Evolutionary conservation across 129 eudicot genomes (phyloP).

Genomic region (Flaveria robusta): DNA sequence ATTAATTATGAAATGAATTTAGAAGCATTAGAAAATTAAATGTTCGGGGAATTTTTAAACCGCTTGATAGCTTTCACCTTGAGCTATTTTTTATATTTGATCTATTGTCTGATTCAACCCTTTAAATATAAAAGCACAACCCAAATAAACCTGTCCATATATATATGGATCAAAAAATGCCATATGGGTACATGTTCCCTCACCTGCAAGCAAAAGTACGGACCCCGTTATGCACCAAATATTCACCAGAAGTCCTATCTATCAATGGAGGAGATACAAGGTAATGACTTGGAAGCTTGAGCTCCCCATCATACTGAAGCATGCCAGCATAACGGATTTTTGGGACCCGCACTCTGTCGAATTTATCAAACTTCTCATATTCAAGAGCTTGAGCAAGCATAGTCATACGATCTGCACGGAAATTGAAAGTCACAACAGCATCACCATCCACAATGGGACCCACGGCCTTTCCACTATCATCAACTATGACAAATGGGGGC

Average conservation of each 20-base stretch:
- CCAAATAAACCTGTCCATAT: background rate
- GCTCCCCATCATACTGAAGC: conserved; percentile 96
- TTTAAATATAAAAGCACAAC: background rate
- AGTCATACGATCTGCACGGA: conserved; percentile 93
- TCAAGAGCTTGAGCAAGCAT: conserved; percentile 98
- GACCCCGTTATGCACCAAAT: conserved; percentile 71
- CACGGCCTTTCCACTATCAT: conserved; percentile 73
- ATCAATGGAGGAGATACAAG: conserved; percentile 96
- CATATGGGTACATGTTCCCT: conserved; percentile 1
- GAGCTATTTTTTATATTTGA: background rate
- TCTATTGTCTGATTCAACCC: background rate
- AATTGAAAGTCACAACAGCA: conserved; percentile 91
- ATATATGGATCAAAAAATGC: background rate
- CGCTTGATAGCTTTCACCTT: background rate
- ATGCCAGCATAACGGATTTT: conserved; percentile 92
- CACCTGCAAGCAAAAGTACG: conserved; percentile 97
- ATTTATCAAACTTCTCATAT: conserved; percentile 75
- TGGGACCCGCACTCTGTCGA: conserved; percentile 81
- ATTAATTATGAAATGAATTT: background rate
- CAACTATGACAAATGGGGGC: conserved; percentile 87
- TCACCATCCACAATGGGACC: conserved; percentile 92
- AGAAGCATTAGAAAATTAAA: background rate
- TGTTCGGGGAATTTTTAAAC: background rate
- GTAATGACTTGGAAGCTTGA: conserved; percentile 88
- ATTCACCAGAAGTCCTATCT: conserved; percentile 94